phyloP scores from a whole-genome alignment of 306 rosid genomes.

The Gastrolobium bilobum region DNA sequence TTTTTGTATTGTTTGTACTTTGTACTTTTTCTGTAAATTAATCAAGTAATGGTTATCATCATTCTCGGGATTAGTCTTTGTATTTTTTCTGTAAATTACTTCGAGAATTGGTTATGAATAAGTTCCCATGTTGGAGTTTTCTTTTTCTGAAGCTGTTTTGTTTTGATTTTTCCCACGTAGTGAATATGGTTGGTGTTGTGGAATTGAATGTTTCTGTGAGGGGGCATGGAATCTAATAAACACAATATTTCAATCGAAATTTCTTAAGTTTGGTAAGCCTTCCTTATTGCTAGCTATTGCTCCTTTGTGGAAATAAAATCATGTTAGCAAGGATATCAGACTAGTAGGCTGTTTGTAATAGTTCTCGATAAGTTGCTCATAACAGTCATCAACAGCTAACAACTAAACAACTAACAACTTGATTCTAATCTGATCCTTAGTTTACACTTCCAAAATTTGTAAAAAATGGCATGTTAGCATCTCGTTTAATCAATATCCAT shows the following conservation, averaged over 20 bases:
- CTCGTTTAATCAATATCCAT: neutral
- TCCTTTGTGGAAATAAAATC: neutral
- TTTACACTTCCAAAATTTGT: neutral
- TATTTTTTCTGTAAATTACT: neutral
- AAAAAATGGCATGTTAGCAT: neutral
- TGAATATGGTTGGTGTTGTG: neutral
- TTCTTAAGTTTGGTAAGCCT: neutral
- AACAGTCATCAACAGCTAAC: too few species aligned
- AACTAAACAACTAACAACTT: too few species aligned
- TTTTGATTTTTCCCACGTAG: neutral
- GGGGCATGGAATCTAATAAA: neutral
- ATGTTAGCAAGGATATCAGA: too few species aligned
- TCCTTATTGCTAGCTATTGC: neutral
- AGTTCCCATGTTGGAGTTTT: constrained; percentile 10
- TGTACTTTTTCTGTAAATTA: too few species aligned
- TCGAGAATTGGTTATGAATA: constrained; percentile 1
- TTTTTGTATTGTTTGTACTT: too few species aligned
- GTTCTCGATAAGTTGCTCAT: too few species aligned
- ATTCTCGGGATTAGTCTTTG: neutral
- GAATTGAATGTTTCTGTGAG: neutral
- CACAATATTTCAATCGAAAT: neutral
- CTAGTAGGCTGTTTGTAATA: too few species aligned
- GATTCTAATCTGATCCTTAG: too few species aligned
- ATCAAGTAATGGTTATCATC: constrained; percentile 25
- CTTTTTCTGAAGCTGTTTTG: neutral